Evolutionary conservation across 2,329 filamentous ascomycete species (phyloP), one percentile per base, ranked within the genome.

Genomic region (Xylariaceae sp.): DNA sequence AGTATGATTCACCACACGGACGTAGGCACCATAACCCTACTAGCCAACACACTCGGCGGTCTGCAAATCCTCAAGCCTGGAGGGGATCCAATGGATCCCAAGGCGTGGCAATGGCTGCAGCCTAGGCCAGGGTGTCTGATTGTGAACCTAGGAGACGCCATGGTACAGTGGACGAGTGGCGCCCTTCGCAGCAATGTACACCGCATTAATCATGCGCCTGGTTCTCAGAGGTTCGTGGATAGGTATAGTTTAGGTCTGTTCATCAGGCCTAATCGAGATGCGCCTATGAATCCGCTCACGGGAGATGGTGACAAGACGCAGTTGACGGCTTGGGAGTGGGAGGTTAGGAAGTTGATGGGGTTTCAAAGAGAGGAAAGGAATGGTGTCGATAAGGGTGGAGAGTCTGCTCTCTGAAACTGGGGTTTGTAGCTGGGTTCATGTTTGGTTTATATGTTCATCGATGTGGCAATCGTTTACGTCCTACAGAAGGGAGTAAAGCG

Each of bases 21-120:
- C 47, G 66, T 70, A 36, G 69, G 68, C 5, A 64, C 58, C 5
- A 58, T 70, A 11, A 70, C 69, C 1, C 53, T 71, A 0, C 60
- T 70, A 1, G 66, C 66, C 39, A 67, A 70, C 42, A 54, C 66
- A 3, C 31, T 67, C 7, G 68, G 67, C 14, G 68, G 68, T 0
- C 55, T 71, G 15, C 68, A 71, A 56, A 61, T 71, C 17, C 58
- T 69, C 1, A 47, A 54, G 0, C 62, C 61, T 0, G 58, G 58
- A 10, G 42, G 44, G 6, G 40, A 44, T 1, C 31, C 56, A 11
- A 30, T 17, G 17, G 53, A 58, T 10, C 46, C 51, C 11, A 42
- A 12, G 6, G 57, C 55, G 0, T 62, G 60, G 61, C 42, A 40
- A 10, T 62, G 56, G 55, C 59, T 58, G 5, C 52, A 50, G 0